These are phyloP conservation scores for Elymus sibiricus DNA, from an alignment of 176 grass and related monocot genomes.

Conservation along the genomic window DNA sequence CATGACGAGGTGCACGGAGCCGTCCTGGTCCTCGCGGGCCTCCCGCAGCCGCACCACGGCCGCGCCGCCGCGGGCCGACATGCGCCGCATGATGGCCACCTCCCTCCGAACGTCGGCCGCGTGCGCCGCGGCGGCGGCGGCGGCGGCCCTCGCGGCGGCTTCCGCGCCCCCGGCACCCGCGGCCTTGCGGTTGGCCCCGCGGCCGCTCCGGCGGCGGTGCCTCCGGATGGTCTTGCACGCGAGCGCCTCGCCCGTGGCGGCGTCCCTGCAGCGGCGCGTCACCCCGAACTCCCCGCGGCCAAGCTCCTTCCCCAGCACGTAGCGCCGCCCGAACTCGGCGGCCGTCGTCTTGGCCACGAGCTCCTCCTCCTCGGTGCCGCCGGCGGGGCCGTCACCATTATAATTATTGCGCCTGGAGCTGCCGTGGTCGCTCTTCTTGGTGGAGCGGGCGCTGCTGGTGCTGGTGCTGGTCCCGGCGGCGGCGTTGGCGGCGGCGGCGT, in stretches of 20 bases:
- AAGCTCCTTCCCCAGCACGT: constrained; percentile 52
- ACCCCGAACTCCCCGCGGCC: constrained; percentile 84
- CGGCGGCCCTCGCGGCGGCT: neutral
- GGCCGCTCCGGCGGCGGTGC: constrained; percentile 8
- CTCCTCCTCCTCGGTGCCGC: neutral
- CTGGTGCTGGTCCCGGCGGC: neutral
- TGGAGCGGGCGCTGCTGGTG: neutral
- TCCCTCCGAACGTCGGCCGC: constrained; percentile 39
- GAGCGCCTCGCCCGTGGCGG: constrained; percentile 42
- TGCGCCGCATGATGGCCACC: constrained; percentile 55
- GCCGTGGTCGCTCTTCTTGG: neutral
- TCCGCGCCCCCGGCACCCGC: neutral
- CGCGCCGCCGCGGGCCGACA: constrained; percentile 33
- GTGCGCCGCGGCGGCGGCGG: neutral
- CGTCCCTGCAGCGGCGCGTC: constrained; percentile 52
- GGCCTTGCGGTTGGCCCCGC: neutral
- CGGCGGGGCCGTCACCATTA: neutral
- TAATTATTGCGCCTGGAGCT: neutral
- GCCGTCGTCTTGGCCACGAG: constrained; percentile 18
- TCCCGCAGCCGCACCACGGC: constrained; percentile 45
- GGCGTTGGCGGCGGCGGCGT: neutral
- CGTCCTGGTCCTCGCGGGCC: constrained; percentile 49
- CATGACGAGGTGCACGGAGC: constrained; percentile 83
- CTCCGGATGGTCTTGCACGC: constrained; percentile 66
- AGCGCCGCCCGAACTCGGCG: constrained; percentile 40